Base-by-base conservation (phyloP, 1,284 basidiomycete species). In the Athelia sp. region DNA sequence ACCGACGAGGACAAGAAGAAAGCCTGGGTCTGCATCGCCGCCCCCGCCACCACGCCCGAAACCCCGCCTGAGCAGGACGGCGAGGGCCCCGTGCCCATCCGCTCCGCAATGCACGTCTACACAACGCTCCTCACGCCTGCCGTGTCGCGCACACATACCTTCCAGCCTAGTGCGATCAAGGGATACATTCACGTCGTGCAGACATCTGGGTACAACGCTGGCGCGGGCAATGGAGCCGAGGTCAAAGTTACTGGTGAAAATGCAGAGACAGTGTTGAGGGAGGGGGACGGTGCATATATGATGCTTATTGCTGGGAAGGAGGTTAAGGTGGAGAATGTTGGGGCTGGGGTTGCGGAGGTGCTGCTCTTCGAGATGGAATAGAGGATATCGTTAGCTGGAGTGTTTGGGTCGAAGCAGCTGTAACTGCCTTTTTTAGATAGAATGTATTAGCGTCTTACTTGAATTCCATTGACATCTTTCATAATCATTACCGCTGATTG, bases 321-420 rank as follows among this genome's bases (percentile, higher is more conserved):
- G 21, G 59, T 85, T 26, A 68, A 71, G 29, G 67, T 81, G 19
- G 74, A 81, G 64, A 91, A 88, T 57, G 65, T 73, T 2, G 83
- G 85, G 0, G 75, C 79, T 49, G 66, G 62, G 23, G 66, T 73
- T 26, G 85, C 78, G 1, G 89, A 92, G 66, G 69, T 89, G 23
- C 61, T 91, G 45, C 62, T 91, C 13, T 92, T 91, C 58, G 88
- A 92, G 61, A 63, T 88, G 53, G 82, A 81, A 52, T 82, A 64
- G 54, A 35, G 26, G n/a, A n/a, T n/a, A n/a, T n/a, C n/a, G n/a
- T n/a, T n/a, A n/a, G n/a, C n/a, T n/a, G n/a, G n/a, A n/a, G n/a
- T n/a, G n/a, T n/a, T n/a, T n/a, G n/a, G n/a, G n/a, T n/a, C n/a
- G n/a, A n/a, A n/a, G n/a, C n/a, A n/a, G n/a, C n/a, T n/a, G n/a